Evolutionary conservation across 805 yeast species (phyloP).

Genomic region (Yarrowia sp.): DNA sequence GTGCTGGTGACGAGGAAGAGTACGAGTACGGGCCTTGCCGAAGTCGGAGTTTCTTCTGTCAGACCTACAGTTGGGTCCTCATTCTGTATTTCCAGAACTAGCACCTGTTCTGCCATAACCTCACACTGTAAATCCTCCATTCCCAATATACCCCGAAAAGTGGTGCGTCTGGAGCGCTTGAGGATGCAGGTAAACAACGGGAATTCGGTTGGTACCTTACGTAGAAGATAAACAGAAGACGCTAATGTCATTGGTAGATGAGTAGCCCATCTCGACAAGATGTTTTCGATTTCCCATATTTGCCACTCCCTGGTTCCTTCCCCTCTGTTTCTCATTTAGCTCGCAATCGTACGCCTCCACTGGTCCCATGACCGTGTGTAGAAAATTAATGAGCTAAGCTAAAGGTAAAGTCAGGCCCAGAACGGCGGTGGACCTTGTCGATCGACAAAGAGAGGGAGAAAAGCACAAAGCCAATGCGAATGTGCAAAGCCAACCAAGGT

Average conservation of each 20-base stretch:
- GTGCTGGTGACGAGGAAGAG: neutral
- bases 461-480: no score
- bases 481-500: conserved; percentile 14
- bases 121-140: conserved; percentile 25
- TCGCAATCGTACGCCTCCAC: neutral
- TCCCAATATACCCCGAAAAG: neutral
- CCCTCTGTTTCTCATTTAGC: neutral
- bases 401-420: conserved; percentile 7
- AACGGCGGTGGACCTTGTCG: conserved; percentile 22
- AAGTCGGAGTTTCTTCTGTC: no score
- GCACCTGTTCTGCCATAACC: no score
- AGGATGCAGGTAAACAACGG: conserved; percentile 27
- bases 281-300: neutral
- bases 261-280: no score
- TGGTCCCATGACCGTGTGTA: conserved; percentile 10
- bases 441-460: conserved; percentile 7
- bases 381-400: neutral
- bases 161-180: conserved; percentile 29
- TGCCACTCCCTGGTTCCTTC: neutral
- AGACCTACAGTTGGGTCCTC: no score
- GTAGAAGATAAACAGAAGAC: no score
- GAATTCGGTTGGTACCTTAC: conserved; percentile 22
- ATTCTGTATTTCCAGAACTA: no score
- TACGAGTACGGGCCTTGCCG: no score
- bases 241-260: no score